Percentiles rank a stretch among this genome's conserved stretches.
These are phyloP conservation scores for Lolium multiflorum DNA, from an alignment of 176 grass and related monocot species.

Conservation along the genomic window DNA sequence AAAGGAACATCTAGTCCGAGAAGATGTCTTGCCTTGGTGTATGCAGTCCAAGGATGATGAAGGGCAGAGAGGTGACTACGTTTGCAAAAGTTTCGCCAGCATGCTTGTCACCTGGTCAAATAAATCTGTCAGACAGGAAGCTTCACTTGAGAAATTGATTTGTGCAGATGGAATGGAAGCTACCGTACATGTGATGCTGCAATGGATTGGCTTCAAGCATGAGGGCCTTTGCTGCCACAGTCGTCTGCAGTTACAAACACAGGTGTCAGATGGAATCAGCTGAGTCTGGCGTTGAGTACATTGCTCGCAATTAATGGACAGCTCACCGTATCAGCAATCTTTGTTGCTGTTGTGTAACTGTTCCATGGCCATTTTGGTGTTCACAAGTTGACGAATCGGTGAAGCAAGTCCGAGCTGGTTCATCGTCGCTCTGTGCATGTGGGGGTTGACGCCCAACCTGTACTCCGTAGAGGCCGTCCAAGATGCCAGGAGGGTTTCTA, in stretches of 20 bases:
- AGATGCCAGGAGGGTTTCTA: constrained; percentile 34
- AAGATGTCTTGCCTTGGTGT: constrained; percentile 64
- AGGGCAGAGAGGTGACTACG: constrained; percentile 83
- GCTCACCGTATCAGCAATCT: constrained; percentile 66
- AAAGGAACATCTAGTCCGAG: neutral
- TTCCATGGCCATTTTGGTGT: constrained; percentile 10
- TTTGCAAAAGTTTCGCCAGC: constrained; percentile 77
- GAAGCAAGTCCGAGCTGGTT: neutral
- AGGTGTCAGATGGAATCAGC: neutral
- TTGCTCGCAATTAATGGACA: neutral
- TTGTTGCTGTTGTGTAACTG: constrained; percentile 15
- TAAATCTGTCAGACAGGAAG: neutral
- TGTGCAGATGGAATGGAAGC: neutral
- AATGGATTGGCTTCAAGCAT: constrained; percentile 79
- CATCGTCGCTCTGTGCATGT: neutral
- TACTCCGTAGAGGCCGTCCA: constrained; percentile 53
- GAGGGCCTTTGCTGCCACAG: constrained; percentile 77
- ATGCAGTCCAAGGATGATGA: constrained; percentile 82
- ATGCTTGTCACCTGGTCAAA: constrained; percentile 79
- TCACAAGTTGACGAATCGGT: constrained; percentile 32
- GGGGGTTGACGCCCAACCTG: neutral
- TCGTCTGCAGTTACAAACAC: constrained; percentile 43
- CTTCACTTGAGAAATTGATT: neutral
- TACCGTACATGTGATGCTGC: constrained; percentile 60
- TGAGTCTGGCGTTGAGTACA: neutral